A percentile compares a stretch with the other conserved stretches of the same genome.
Conservation (phyloP, 2,329 filamentous ascomycete species). For the Talaromyces atroroseus region DNA sequence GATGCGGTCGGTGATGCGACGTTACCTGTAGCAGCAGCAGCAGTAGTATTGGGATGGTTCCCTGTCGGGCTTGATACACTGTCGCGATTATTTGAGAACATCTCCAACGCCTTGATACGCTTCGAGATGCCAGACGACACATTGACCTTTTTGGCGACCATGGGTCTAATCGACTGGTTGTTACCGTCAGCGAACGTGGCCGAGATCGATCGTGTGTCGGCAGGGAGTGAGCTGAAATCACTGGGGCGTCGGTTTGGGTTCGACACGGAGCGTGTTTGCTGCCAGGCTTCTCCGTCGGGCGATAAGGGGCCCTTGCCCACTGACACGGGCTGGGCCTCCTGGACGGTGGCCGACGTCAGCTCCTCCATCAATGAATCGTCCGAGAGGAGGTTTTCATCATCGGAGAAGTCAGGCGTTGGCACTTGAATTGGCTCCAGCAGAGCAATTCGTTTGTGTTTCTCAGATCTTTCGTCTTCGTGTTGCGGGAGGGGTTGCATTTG, state of each 20-base stretch:
- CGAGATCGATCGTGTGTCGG: slow-evolving; percentile 34
- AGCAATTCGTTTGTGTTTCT: slow-evolving; percentile 31
- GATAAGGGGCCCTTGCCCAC: slow-evolving; percentile 80
- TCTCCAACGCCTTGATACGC: slow-evolving; percentile 88
- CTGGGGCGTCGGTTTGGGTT: slow-evolving; percentile 28
- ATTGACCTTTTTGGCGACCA: slow-evolving; percentile 68
- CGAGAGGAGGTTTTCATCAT: slow-evolving; percentile 39
- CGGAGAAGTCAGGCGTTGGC: slow-evolving; percentile 33
- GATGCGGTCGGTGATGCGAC: slow-evolving; percentile 50
- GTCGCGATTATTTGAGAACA: slow-evolving; percentile 54
- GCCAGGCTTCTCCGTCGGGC: slow-evolving; percentile 40
- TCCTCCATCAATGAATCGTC: slow-evolving; percentile 83
- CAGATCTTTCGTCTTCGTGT: slow-evolving; percentile 18
- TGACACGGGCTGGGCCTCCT: slow-evolving; percentile 74
- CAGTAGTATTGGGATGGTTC: neutral
- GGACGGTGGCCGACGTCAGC: slow-evolving; percentile 70
- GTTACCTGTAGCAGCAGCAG: slow-evolving; percentile 12
- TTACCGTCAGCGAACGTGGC: slow-evolving; percentile 27
- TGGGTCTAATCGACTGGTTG: slow-evolving; percentile 21
- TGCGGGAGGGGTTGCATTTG: slow-evolving; percentile 18
- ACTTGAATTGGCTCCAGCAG: slow-evolving; percentile 51
- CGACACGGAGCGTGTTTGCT: slow-evolving; percentile 35
- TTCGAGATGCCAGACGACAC: slow-evolving; percentile 88
- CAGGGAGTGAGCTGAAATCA: slow-evolving; percentile 27
- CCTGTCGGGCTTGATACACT: slow-evolving; percentile 23